Evolutionary conservation across 2,329 filamentous ascomycete genomes (phyloP).

Genomic region (Colletotrichum theobromicola): DNA sequence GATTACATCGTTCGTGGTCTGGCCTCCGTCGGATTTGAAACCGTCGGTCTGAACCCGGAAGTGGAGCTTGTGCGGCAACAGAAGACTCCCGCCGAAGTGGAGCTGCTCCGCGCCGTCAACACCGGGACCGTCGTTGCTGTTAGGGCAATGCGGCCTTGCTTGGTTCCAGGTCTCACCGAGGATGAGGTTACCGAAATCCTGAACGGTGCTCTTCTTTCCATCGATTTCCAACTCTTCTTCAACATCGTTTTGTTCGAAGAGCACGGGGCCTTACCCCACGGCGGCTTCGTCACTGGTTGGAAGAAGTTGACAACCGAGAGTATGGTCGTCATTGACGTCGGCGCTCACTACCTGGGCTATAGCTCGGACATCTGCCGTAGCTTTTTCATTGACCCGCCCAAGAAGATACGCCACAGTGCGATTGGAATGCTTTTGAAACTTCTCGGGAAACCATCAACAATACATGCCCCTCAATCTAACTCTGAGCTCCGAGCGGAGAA

Average conservation of each 20-base stretch:
- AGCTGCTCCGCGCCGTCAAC: conserved; percentile 65
- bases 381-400: conserved; percentile 55
- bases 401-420: background rate
- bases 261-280: conserved; percentile 58
- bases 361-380: conserved; percentile 68
- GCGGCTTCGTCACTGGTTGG: conserved; percentile 54
- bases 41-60: conserved; percentile 56
- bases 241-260: conserved; percentile 68
- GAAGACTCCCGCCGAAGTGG: conserved; percentile 61
- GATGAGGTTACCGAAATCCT: conserved; percentile 61
- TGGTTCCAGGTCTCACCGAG: conserved; percentile 63
- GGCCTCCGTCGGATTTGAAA: conserved; percentile 56
- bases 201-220: conserved; percentile 57
- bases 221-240: conserved; percentile 64
- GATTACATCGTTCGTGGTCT: conserved; percentile 67
- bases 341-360: conserved; percentile 66
- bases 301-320: conserved; percentile 58
- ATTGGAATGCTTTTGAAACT: background rate
- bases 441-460: background rate
- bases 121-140: conserved; percentile 68
- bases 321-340: conserved; percentile 68
- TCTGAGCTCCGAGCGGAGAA: conserved; percentile 49
- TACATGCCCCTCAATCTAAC: background rate
- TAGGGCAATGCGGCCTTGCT: conserved; percentile 58
- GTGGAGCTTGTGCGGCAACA: conserved; percentile 64